These are phyloP conservation scores for Talaromyces sp. DNA, from an alignment of 2,329 filamentous ascomycete species.

Conservation along the genomic window DNA sequence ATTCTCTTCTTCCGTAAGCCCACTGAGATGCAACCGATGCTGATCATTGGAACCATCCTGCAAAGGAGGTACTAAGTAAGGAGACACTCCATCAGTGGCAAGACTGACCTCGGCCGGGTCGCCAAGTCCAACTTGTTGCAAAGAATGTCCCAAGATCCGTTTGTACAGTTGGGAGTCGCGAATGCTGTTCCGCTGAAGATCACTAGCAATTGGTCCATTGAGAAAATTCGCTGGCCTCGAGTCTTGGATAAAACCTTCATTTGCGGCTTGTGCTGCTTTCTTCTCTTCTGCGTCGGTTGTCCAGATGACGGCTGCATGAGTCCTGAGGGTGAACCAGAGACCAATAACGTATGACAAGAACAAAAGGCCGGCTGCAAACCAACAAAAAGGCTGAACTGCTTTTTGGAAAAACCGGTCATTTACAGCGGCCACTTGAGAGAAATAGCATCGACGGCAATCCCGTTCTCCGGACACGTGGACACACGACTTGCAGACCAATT, in stretches of 20 bases:
- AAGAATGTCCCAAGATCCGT: constrained; percentile 82
- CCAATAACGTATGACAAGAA: constrained; percentile 94
- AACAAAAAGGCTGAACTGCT: constrained; percentile 90
- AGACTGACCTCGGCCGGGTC: constrained; percentile 24
- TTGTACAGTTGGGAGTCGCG: constrained; percentile 88
- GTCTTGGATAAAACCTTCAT: constrained; percentile 29
- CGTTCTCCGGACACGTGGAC: constrained; percentile 48
- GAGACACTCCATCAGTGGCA: constrained; percentile 37
- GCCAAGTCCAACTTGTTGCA: constrained; percentile 71
- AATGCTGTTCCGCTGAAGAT: constrained; percentile 60
- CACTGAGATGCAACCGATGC: constrained; percentile 41
- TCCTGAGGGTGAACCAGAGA: constrained; percentile 89
- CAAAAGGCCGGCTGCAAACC: constrained; percentile 75
- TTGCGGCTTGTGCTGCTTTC: constrained; percentile 41
- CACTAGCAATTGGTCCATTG: constrained; percentile 25
- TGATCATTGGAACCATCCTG: constrained; percentile 40
- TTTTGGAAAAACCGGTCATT: constrained; percentile 85
- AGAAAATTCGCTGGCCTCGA: constrained; percentile 27
- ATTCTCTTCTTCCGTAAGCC: constrained; percentile 77
- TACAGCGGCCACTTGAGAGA: constrained; percentile 77
- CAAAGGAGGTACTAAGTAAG: constrained; percentile 74
- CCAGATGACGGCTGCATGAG: constrained; percentile 96
- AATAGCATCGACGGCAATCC: constrained; percentile 91
- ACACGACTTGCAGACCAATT: constrained; percentile 74
- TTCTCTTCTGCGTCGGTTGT: constrained; percentile 78